Evolutionary conservation across 345 rosid species (phyloP).

Genomic region (Firmiana major): DNA sequence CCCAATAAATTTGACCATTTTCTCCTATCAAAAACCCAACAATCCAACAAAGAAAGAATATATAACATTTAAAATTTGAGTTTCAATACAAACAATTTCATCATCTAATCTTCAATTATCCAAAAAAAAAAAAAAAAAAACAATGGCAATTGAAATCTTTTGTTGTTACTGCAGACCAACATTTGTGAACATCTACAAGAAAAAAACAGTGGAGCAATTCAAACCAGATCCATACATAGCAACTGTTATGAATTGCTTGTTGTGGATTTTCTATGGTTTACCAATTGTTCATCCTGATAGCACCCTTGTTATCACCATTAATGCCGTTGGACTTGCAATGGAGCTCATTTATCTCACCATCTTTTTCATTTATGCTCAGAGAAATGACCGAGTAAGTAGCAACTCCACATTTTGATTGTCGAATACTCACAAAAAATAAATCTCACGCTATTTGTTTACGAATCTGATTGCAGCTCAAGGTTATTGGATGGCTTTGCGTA

Average conservation of each 20-base stretch:
- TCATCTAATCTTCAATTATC: too few species aligned
- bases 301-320: slow-evolving; percentile 41
- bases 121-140: too few species aligned
- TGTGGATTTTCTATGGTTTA: slow-evolving; percentile 52
- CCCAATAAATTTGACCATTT: too few species aligned
- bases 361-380: slow-evolving; percentile 25
- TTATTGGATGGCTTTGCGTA: not conserved
- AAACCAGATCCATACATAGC: slow-evolving; percentile 47
- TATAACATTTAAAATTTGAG: too few species aligned
- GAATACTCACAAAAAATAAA: too few species aligned
- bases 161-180: slow-evolving; percentile 27
- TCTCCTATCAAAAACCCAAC: too few species aligned
- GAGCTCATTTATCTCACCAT: slow-evolving; percentile 27
- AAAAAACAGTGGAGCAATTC: slow-evolving; percentile 46
- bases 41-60: too few species aligned
- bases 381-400: slow-evolving; percentile 27
- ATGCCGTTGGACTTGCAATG: slow-evolving; percentile 28
- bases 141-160: not conserved
- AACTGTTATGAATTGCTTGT: slow-evolving; percentile 42
- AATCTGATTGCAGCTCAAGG: slow-evolving; percentile 12
- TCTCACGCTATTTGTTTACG: too few species aligned
- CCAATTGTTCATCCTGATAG: slow-evolving; percentile 52
- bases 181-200: slow-evolving; percentile 27
- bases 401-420: not conserved
- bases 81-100: too few species aligned